Base-by-base conservation (phyloP, 2,329 filamentous ascomycete genomes). In the Aspergillus clavatus region DNA sequence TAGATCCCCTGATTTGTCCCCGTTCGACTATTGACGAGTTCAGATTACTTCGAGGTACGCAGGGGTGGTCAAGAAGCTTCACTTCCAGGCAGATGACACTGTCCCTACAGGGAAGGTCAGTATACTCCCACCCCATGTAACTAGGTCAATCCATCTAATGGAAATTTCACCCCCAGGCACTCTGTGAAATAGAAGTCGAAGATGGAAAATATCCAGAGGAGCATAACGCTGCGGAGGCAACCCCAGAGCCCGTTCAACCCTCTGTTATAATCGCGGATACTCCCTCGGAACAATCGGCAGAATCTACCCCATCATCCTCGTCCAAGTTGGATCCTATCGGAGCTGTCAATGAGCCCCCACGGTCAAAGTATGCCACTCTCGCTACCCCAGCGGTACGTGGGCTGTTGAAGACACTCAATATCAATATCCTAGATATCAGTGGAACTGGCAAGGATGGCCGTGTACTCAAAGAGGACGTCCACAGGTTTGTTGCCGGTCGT, bases 1-100 rank as follows among this genome's bases (percentile, higher is more conserved):
- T 11, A 7, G 10, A 12, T 31, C 10, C 5, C 22, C 16, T 14
- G 11, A 4, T 23, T 1, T 23, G 10, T 21, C 29, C 10, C 7
- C 38, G 10, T 26, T 35, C 22, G 19, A 19, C 35, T 14, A 46
- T 50, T 58, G 42, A 55, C 41, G 27, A 40, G 81, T 84, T 18
- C 80, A 97, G 77, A 98, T 98, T 58, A 97, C 93, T 29, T 96
- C 90, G 60, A 84, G 93, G 43, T 98, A 95, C 68, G 83, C 90
- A 46, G 93, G 93, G 18, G 86, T 96, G 0, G 91, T 98, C 56
- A 96, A 95, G 75, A 97, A 90, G 72, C 76, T 98, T 36, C 82
- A 97, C 71, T 97, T 95, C 68, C 89, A 96, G 52, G 84, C 89
- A 24, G 93, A 95, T 54, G 93, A 97, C 57, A 95, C 96, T 80